Evolutionary conservation across 2,329 filamentous ascomycete genomes (phyloP).

Genomic region (Trichoderma koningii): DNA sequence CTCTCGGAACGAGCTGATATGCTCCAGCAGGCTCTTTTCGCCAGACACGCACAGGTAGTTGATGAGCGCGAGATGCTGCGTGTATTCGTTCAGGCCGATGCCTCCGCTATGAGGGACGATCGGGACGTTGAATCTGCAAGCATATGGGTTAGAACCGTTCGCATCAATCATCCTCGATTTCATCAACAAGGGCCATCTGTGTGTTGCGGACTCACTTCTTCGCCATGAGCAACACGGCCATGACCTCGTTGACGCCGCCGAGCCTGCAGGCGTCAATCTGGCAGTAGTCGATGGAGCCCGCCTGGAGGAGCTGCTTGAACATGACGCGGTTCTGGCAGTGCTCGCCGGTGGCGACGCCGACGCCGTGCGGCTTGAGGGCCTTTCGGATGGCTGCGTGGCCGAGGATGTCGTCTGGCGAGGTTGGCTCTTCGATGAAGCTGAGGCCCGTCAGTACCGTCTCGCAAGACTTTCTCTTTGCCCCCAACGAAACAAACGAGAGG

Average conservation of each 20-base stretch:
- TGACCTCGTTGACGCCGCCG: constrained; percentile 86
- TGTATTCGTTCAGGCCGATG: constrained; percentile 30
- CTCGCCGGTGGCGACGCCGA: constrained; percentile 86
- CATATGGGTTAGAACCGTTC: background rate
- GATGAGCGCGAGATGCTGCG: constrained; percentile 27
- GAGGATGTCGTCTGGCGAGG: constrained; percentile 82
- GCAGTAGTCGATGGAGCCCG: constrained; percentile 79
- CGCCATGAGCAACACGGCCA: constrained; percentile 78
- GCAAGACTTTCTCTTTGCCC: too few relatives aligned
- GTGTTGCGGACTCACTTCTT: constrained; percentile 20
- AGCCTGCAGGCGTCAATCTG: constrained; percentile 88
- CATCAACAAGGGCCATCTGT: too few relatives aligned
- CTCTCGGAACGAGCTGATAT: constrained; percentile 27
- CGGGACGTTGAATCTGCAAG: constrained; percentile 26
- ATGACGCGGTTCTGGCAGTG: constrained; percentile 94
- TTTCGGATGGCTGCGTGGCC: constrained; percentile 83
- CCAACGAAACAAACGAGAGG: too few relatives aligned
- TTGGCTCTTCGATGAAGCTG: constrained; percentile 94
- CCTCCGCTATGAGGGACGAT: constrained; percentile 29
- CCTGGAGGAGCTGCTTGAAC: constrained; percentile 85
- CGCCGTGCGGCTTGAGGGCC: constrained; percentile 69
- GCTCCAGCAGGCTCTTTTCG: constrained; percentile 28
- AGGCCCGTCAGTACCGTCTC: background rate
- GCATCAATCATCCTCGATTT: background rate
- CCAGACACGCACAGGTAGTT: constrained; percentile 28